Base-by-base conservation (phyloP, 768 basidiomycete genomes). In the Tricholoma hemisulphureum region DNA sequence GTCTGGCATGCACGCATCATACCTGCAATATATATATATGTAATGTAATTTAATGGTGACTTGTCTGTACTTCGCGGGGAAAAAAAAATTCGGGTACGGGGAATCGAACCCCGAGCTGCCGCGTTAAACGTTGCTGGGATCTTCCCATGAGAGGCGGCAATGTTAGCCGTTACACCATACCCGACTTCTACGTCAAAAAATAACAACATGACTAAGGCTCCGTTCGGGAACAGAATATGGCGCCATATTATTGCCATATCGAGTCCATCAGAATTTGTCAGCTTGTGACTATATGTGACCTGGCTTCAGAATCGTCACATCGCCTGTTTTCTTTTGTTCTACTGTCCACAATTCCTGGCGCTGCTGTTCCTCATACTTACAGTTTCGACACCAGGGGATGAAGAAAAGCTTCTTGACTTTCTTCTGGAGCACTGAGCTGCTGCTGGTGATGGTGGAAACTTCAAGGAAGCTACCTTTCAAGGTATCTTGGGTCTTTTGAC, bases 121-220 rank as follows among this genome's bases (percentile, higher is more conserved):
- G 78, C 78, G 69, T 55, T 14, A n/a, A 29, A 34, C 29, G 11
- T 18, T 4, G 1, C 23, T 18, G 16, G 20, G 23, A 31, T 1
- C 2, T 28, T 34, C n/a, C n/a, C n/a, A 66, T 80, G 80, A 80
- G 73, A 82, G 78, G 80, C 80, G 78, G 80, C 73, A 80, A 82
- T 81, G 80, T 80, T 82, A 78, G 78, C 80, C 81, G 67, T 81
- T 82, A 82, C 81, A 82, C 78, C 79, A 79, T 80, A 83, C 70
- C 79, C 67, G 53, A 54, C 20, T n/a, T n/a, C n/a, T n/a, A n/a
- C n/a, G n/a, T n/a, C n/a, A n/a, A n/a, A n/a, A n/a, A n/a, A n/a
- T n/a, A n/a, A n/a, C n/a, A n/a, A n/a, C n/a, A n/a, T n/a, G n/a
- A n/a, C n/a, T n/a, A n/a, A n/a, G n/a, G n/a, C n/a, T n/a, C n/a